Conservation (phyloP, 2,329 filamentous ascomycete genomes). For the Phaeosphaeriaceae sp. region DNA sequence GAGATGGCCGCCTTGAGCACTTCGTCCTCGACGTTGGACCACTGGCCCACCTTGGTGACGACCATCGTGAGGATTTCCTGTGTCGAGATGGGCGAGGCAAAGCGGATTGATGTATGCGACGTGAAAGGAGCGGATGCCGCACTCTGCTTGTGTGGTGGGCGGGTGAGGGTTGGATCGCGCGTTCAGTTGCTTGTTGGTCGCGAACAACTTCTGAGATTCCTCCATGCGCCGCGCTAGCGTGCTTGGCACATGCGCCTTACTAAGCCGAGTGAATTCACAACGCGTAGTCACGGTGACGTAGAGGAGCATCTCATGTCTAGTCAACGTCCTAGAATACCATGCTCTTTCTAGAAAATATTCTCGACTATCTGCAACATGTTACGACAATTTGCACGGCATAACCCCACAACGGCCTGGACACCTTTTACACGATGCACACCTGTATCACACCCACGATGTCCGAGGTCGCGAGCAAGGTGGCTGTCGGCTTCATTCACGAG, state of each 20-base stretch:
- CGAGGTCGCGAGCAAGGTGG: background rate
- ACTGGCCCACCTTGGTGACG: constrained; percentile 71
- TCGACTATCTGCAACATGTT: background rate
- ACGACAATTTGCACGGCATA: background rate
- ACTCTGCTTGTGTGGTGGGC: constrained; percentile 14
- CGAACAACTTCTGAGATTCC: constrained; percentile 26
- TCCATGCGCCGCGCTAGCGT: constrained; percentile 18
- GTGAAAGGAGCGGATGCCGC: constrained; percentile 11
- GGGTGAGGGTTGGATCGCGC: constrained; percentile 18
- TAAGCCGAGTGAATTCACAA: constrained; percentile 4
- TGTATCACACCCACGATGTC: background rate
- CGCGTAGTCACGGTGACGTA: constrained; percentile 37
- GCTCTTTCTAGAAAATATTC: background rate
- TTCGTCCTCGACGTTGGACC: constrained; percentile 73
- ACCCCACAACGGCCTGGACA: background rate
- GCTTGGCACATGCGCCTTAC: constrained; percentile 20
- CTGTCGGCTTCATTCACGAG: background rate
- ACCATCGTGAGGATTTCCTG: constrained; percentile 56
- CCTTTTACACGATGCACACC: background rate
- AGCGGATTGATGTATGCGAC: background rate
- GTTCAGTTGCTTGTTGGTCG: constrained; percentile 16
- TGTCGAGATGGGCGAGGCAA: background rate
- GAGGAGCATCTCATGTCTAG: background rate
- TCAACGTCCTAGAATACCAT: background rate
- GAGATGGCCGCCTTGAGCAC: constrained; percentile 80